Evolutionary conservation across 805 yeast genomes (phyloP).

Genomic region (Ogataea parapolymorpha): DNA sequence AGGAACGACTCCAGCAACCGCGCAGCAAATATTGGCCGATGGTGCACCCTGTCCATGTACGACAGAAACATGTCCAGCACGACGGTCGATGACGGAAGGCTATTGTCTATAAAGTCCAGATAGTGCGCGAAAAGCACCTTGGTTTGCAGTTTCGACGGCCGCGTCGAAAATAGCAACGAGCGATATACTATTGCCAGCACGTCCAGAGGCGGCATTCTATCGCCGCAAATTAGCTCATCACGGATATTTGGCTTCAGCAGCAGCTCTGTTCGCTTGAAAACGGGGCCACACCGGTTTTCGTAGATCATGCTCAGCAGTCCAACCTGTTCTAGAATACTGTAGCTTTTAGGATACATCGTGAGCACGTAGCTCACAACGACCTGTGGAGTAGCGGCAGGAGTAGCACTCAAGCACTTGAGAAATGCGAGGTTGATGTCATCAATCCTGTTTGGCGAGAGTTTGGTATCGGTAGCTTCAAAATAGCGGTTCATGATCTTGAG

Average conservation of each 20-base stretch:
- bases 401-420: conserved; percentile 7
- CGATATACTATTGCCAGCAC: conserved; percentile 9
- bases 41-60: conserved; percentile 6
- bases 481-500: conserved; percentile 18
- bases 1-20: conserved; percentile 7
- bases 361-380: conserved; percentile 13
- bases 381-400: conserved; percentile 9
- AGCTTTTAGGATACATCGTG: conserved; percentile 13
- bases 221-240: conserved; percentile 10
- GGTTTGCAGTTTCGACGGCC: conserved; percentile 13
- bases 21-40: conserved; percentile 14
- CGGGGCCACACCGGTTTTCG: conserved; percentile 3
- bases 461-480: conserved; percentile 1
- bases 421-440: conserved; percentile 10
- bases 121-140: conserved; percentile 9
- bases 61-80: conserved; percentile 20
- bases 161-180: neutral
- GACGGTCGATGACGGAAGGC: conserved; percentile 1
- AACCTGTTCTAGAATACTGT: conserved; percentile 2
- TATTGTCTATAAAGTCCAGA: neutral
- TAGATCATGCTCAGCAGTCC: conserved; percentile 17
- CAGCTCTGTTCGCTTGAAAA: conserved; percentile 5
- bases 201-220: conserved; percentile 8
- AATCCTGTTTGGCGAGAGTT: neutral
- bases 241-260: conserved; percentile 14